A percentile compares a stretch with the other conserved stretches of the same genome.
These are phyloP conservation scores for Cornus florida DNA, from an alignment of 148 eudicot genomes.

Conservation along the genomic window DNA sequence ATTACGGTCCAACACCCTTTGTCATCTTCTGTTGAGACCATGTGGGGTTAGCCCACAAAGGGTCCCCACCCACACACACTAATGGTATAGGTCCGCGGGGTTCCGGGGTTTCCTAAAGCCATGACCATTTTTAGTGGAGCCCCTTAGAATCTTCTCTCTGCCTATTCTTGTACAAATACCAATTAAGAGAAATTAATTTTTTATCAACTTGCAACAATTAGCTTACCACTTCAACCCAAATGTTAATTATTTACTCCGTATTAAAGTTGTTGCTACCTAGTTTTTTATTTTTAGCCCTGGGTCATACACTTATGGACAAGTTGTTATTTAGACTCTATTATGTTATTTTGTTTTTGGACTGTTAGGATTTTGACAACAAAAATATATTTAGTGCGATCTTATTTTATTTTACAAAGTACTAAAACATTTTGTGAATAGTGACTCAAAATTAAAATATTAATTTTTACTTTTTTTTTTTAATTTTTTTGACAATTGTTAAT, in stretches of 20 bases:
- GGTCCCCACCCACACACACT: not conserved
- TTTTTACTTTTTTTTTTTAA: too few relatives aligned
- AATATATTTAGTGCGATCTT: too few relatives aligned
- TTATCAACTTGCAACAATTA: not conserved
- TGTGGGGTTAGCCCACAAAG: not conserved
- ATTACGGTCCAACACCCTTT: not conserved
- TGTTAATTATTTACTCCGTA: too few relatives aligned
- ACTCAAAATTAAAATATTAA: too few relatives aligned
- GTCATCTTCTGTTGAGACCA: not conserved
- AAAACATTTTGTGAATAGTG: too few relatives aligned
- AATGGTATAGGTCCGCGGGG: not conserved
- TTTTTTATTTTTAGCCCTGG: not conserved
- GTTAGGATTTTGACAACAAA: too few relatives aligned
- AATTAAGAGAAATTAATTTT: not conserved
- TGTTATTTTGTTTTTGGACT: too few relatives aligned
- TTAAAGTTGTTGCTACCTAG: not conserved
- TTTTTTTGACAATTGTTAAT: too few relatives aligned
- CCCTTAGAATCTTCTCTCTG: not conserved
- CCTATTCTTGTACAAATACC: too few relatives aligned
- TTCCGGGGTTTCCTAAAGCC: not conserved
- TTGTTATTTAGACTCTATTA: slow-evolving; percentile 10
- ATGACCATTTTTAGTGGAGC: not conserved
- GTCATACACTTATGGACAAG: not conserved
- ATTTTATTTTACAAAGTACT: too few relatives aligned
- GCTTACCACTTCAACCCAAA: not conserved